Evolutionary conservation across 2,329 filamentous ascomycete species (phyloP).

Genomic region (Bipolaris oryzae): DNA sequence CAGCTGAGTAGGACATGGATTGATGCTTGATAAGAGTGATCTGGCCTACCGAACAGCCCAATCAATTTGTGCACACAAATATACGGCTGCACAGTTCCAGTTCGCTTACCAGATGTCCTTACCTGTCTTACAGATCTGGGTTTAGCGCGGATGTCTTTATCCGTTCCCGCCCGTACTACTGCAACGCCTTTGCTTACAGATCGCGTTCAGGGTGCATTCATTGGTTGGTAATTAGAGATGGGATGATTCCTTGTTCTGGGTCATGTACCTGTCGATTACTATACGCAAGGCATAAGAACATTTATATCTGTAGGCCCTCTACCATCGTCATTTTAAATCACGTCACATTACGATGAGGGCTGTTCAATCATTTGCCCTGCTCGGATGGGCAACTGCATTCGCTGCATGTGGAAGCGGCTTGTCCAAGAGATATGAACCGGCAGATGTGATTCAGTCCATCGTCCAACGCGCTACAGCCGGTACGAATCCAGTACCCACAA

Average conservation of each 20-base stretch:
- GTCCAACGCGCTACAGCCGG: background rate
- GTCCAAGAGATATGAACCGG: background rate
- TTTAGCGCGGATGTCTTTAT: background rate
- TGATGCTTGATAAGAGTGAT: background rate
- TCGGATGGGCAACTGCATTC: background rate
- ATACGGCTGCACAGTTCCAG: background rate
- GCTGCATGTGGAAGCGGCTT: background rate
- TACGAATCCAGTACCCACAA: background rate
- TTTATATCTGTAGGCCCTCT: background rate
- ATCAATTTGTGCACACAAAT: background rate
- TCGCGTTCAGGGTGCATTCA: background rate
- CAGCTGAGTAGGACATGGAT: background rate
- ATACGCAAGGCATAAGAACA: background rate
- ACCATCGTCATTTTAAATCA: background rate
- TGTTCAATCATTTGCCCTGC: background rate
- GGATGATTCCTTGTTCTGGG: background rate
- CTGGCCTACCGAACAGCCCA: background rate
- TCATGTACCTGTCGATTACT: background rate
- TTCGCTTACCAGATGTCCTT: background rate
- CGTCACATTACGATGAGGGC: background rate
- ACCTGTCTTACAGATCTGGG: background rate
- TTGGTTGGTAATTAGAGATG: background rate
- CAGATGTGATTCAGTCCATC: background rate
- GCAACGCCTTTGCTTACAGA: slow-evolving; percentile 4
- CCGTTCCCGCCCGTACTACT: background rate